Conservation (phyloP, 176 grass and related monocot genomes). For the Rhynchospora pubera region DNA sequence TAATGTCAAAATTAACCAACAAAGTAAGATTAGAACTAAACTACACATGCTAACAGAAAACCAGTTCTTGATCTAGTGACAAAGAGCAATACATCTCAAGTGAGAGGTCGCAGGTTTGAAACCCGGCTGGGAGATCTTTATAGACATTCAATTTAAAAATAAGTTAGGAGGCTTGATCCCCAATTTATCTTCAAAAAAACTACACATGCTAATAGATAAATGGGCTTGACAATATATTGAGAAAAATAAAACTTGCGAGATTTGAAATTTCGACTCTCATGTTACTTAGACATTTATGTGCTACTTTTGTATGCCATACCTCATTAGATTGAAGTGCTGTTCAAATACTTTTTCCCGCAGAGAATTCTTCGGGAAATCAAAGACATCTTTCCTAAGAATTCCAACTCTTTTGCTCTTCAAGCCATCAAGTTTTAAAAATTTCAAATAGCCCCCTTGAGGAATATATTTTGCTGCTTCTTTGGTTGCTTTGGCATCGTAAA, state of each 20-base stretch:
- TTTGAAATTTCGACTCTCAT: background rate
- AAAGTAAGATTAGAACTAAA: background rate
- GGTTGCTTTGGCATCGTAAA: constrained; percentile 27
- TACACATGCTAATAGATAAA: background rate
- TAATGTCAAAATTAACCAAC: background rate
- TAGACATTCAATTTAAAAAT: no score
- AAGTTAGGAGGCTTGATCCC: no score
- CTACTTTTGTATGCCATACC: background rate
- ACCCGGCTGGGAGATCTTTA: no score
- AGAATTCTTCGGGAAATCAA: constrained; percentile 17
- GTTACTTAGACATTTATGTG: background rate
- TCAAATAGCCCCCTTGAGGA: constrained; percentile 38
- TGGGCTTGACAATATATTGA: background rate
- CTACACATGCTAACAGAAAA: background rate
- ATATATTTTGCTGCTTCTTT: constrained; percentile 37
- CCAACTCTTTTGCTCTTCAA: constrained; percentile 44
- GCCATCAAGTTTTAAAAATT: constrained; percentile 50
- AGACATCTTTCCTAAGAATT: constrained; percentile 24
- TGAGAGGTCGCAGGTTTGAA: no score
- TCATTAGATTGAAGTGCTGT: constrained; percentile 39
- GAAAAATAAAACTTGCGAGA: background rate
- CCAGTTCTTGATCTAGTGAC: no score
- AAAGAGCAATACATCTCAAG: no score
- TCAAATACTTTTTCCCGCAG: constrained; percentile 20
- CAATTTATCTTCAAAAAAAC: no score